Evolutionary conservation across 129 eudicot genomes (phyloP), one percentile per base, ranked within the genome.

Genomic region (Tagetes erecta): DNA sequence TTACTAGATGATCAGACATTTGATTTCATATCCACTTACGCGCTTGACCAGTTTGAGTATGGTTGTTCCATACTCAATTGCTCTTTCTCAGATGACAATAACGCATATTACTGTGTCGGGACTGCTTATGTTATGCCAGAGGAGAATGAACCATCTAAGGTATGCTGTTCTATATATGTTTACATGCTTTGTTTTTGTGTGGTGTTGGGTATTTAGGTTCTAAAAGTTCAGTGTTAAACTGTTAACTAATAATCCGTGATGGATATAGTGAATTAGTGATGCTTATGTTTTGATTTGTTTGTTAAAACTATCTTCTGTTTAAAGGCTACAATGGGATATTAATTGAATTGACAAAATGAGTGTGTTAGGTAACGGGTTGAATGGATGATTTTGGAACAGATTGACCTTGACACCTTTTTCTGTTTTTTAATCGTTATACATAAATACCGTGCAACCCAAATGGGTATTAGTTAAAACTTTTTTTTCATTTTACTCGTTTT

Each of bases 61-160:
- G 98, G 92, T 47, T 93, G 98, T 67, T 93, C 96, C 42, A 90
- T 93, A 11, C 83, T 93, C n/a, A 90, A 81, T 78, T 93, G 98
- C 87, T 93, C 96, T 9, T 93, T 93, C 80, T 79, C 96, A 39
- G 98, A 93, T 83, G 98, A 93, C 79, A 80, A n/a, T 72, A 92
- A 89, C 58, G 90, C 89, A 14, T 92, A 92, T 81, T 92, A 93
- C 80, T 93, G 98, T 67, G 89, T 93, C 34, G 98, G 98, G 27
- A 93, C 98, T 6, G 96, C 98, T 35, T 93, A 93, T 73, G 98
- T 93, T 56, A 81, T 90, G 85, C 92, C 96, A 36, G 98, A 90
- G 83, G 98, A 93, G 80, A 93, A 84, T 41, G 98, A 93, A 70
- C 98, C 98, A 56, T 75, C 95, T 63, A 93, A 93, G 96, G 98